These are phyloP conservation scores for Aurantiochytrium sp. DNA, from an alignment of 108 stramenopile species.

Conservation along the genomic window DNA sequence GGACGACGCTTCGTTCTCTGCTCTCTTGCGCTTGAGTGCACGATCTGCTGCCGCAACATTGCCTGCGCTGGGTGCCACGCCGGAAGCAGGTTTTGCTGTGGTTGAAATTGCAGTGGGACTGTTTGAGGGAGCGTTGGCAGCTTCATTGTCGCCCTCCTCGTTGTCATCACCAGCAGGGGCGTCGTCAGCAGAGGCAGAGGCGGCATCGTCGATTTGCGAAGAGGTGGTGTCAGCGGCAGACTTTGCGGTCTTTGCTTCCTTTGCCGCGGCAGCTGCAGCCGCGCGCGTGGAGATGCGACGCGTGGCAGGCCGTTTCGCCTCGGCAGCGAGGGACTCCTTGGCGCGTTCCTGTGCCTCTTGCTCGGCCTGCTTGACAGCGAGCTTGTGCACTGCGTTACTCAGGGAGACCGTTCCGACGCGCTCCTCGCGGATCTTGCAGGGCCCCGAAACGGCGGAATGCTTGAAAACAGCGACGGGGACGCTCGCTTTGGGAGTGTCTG, in stretches of 20 bases:
- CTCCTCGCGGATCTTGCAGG: not conserved
- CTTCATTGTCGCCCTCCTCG: too few species aligned
- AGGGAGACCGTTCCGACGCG: not conserved
- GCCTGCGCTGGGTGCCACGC: not conserved
- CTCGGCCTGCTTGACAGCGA: not conserved
- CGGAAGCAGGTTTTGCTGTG: not conserved
- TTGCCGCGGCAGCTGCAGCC: not conserved
- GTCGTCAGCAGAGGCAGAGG: not conserved
- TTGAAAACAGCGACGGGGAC: constrained; percentile 3
- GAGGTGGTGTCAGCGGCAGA: not conserved
- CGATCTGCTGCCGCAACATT: not conserved
- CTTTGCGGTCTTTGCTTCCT: not conserved
- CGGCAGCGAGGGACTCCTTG: not conserved
- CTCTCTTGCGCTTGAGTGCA: not conserved
- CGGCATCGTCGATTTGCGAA: not conserved
- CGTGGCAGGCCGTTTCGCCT: not conserved
- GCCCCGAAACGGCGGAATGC: not conserved
- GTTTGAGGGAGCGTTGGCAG: too few species aligned
- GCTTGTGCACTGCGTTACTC: not conserved
- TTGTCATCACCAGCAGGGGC: too few species aligned
- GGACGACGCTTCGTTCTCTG: not conserved
- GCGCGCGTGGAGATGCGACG: not conserved
- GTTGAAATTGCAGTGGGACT: too few species aligned
- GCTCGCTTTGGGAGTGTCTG: not conserved
- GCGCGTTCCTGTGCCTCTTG: not conserved